Evolutionary conservation across 2,329 filamentous ascomycete species (phyloP).

Genomic region (Arthrobotrys sphaeroides): DNA sequence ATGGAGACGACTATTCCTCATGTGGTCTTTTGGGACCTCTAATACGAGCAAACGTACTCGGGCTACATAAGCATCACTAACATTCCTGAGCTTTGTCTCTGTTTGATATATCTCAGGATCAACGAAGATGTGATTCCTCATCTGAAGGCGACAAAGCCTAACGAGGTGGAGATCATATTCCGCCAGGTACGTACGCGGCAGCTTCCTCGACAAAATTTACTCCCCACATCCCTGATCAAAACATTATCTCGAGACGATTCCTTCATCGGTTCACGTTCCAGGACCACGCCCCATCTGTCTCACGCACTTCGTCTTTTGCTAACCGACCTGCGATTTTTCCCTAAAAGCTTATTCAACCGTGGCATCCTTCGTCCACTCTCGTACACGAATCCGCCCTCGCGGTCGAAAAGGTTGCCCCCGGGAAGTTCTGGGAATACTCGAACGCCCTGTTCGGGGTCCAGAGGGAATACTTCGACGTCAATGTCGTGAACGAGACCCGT

Average conservation of each 20-base stretch:
- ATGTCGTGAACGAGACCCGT: constrained; percentile 81
- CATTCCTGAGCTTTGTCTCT: constrained; percentile 17
- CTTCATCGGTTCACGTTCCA: constrained; percentile 41
- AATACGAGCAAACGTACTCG: constrained; percentile 2
- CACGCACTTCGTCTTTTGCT: constrained; percentile 18
- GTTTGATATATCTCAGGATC: constrained; percentile 42
- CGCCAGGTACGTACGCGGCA: constrained; percentile 40
- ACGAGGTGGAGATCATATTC: constrained; percentile 53
- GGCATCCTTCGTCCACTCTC: constrained; percentile 55
- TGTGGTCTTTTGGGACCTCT: constrained; percentile 7
- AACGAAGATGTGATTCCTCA: constrained; percentile 53
- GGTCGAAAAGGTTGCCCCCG: constrained; percentile 75
- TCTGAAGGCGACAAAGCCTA: constrained; percentile 43
- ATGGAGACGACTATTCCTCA: constrained; percentile 11
- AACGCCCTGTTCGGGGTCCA: constrained; percentile 70
- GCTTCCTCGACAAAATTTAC: constrained; percentile 6
- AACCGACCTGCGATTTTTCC: constrained; percentile 16
- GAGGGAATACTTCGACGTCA: constrained; percentile 82
- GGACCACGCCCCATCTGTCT: constrained; percentile 22
- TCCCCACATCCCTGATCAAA: constrained; percentile 33
- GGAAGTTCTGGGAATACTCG: constrained; percentile 81
- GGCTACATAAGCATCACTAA: constrained; percentile 14
- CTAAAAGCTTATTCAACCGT: constrained; percentile 49
- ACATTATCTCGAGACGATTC: constrained; percentile 16
- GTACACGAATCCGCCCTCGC: constrained; percentile 85